phyloP scores from a whole-genome alignment of 805 yeast species.

The Candida silvicultrix region DNA sequence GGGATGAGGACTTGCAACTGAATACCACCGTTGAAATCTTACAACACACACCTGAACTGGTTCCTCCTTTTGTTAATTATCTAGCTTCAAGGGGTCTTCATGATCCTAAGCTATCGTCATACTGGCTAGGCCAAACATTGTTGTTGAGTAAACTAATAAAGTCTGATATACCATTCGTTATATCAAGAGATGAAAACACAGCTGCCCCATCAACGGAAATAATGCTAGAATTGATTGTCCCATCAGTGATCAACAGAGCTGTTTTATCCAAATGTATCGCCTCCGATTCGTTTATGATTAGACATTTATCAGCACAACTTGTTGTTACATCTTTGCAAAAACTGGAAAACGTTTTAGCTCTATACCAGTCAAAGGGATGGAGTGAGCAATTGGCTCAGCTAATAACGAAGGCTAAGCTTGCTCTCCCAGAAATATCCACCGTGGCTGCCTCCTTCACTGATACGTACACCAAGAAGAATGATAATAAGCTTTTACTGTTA shows the following conservation, averaged over 20 bases:
- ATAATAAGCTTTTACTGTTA: constrained; percentile 39
- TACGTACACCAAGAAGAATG: constrained; percentile 26
- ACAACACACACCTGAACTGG: constrained; percentile 54
- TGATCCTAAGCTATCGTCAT: constrained; percentile 74
- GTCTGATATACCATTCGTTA: constrained; percentile 43
- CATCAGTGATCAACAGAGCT: constrained; percentile 54
- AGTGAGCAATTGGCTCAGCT: constrained; percentile 26
- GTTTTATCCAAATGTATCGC: constrained; percentile 55
- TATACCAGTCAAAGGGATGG: constrained; percentile 37
- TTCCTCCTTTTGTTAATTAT: constrained; percentile 62
- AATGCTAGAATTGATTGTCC: constrained; percentile 53
- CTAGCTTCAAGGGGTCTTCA: constrained; percentile 60
- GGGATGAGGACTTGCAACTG: constrained; percentile 67
- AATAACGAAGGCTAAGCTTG: constrained; percentile 23
- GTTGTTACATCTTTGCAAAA: constrained; percentile 49
- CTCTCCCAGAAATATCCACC: constrained; percentile 46
- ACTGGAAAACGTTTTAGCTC: constrained; percentile 32
- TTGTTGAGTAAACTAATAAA: constrained; percentile 54
- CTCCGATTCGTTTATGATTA: constrained; percentile 42
- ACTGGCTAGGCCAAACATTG: constrained; percentile 74
- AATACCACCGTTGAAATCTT: constrained; percentile 47
- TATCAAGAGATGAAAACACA: constrained; percentile 19
- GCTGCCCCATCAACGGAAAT: constrained; percentile 27
- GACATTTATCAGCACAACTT: constrained; percentile 59
- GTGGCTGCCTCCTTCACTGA: constrained; percentile 39